These are phyloP conservation scores for Candida succiphila DNA, from an alignment of 805 yeast genomes.

Conservation along the genomic window DNA sequence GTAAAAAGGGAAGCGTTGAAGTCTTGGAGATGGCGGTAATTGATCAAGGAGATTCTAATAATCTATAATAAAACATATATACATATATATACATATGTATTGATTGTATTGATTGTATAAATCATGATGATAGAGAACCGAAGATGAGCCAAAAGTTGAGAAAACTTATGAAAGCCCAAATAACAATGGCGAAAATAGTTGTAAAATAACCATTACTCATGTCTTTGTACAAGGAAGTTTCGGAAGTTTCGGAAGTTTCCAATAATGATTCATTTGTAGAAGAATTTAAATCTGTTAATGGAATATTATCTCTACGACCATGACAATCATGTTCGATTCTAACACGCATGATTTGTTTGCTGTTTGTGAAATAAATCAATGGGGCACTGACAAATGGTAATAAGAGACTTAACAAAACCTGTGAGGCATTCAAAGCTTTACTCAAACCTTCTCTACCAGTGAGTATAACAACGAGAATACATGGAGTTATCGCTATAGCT, in stretches of 20 bases:
- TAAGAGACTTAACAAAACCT: slow-evolving; percentile 71
- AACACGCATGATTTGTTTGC: slow-evolving; percentile 30
- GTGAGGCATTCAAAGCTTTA: slow-evolving; percentile 66
- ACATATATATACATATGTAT: not conserved
- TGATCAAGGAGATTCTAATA: slow-evolving; percentile 37
- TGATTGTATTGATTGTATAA: not conserved
- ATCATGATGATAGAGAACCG: slow-evolving; percentile 9
- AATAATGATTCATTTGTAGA: slow-evolving; percentile 4
- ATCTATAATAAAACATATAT: not conserved
- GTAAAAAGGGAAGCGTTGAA: slow-evolving; percentile 59
- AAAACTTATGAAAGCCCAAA: slow-evolving; percentile 65
- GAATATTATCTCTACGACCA: slow-evolving; percentile 9
- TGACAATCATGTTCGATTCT: not conserved
- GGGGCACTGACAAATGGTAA: slow-evolving; percentile 89
- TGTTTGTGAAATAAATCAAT: slow-evolving; percentile 69
- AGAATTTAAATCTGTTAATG: slow-evolving; percentile 3
- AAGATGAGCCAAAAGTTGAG: slow-evolving; percentile 61
- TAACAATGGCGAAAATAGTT: slow-evolving; percentile 40
- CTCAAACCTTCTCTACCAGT: slow-evolving; percentile 80
- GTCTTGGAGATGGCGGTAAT: slow-evolving; percentile 84
- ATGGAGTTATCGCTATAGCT: slow-evolving; percentile 77
- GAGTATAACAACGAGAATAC: slow-evolving; percentile 59
- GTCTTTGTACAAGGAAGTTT: slow-evolving; percentile 31
- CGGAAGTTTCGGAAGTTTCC: slow-evolving; percentile 5
- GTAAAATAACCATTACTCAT: slow-evolving; percentile 59